Conservation (phyloP, 2,329 filamentous ascomycete species). For the Calonectria montana region DNA sequence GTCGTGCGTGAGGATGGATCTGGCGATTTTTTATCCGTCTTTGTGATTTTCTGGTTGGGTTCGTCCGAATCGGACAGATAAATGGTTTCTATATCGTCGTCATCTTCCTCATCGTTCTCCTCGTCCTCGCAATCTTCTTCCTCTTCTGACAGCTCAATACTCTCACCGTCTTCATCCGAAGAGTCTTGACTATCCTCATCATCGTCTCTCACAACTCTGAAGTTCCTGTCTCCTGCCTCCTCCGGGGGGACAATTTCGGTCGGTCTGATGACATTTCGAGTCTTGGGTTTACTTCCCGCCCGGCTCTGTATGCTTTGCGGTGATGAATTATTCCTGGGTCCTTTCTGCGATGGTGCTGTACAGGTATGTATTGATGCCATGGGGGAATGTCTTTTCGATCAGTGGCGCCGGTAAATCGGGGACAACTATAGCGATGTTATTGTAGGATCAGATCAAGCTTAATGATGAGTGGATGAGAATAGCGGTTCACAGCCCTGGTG, state of each 20-base stretch:
- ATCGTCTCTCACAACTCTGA: neutral
- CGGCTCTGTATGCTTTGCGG: neutral
- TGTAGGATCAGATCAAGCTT: too few species aligned
- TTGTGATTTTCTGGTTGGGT: neutral
- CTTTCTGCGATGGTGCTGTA: neutral
- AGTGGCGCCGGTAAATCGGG: neutral
- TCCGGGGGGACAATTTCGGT: conserved; percentile 20
- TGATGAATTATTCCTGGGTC: neutral
- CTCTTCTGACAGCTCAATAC: too few species aligned
- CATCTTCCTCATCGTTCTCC: conserved; percentile 3
- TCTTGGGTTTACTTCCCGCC: neutral
- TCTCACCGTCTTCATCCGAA: conserved; percentile 14
- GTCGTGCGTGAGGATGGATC: neutral
- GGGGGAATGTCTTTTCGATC: neutral
- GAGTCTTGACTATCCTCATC: neutral
- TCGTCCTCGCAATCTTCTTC: neutral
- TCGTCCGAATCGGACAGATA: conserved; percentile 34
- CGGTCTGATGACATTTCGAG: conserved; percentile 11
- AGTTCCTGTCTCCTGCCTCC: conserved; percentile 11
- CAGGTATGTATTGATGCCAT: conserved; percentile 1
- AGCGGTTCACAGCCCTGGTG: neutral
- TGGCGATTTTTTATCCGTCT: neutral
- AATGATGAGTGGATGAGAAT: neutral
- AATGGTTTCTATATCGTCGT: conserved; percentile 33
- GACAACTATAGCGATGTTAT: neutral